These are phyloP conservation scores for Rhododendron williamsianum DNA, from an alignment of 148 eudicot genomes.

Conservation along the genomic window DNA sequence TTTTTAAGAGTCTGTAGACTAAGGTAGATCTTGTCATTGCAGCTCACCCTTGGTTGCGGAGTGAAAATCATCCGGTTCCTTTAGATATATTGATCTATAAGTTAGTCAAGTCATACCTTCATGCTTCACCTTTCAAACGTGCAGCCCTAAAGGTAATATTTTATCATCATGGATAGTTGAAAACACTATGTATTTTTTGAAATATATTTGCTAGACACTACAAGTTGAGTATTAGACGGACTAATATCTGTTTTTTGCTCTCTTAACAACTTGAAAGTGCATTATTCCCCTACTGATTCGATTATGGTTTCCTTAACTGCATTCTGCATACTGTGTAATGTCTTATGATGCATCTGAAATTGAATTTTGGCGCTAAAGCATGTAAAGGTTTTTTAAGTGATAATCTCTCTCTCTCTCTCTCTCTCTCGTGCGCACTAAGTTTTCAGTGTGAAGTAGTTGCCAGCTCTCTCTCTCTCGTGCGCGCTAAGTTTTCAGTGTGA, in stretches of 20 bases:
- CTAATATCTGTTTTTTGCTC: background rate
- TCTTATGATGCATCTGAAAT: background rate
- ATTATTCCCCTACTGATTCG: too few relatives aligned
- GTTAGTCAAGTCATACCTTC: constrained; percentile 40
- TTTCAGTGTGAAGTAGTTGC: background rate
- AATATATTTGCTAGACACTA: background rate
- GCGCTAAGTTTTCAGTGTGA: background rate
- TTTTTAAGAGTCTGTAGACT: background rate
- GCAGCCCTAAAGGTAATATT: constrained; percentile 37
- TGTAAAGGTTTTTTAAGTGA: background rate
- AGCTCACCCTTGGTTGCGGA: constrained; percentile 47
- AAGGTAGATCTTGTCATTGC: constrained; percentile 12
- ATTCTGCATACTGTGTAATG: background rate
- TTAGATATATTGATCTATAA: constrained; percentile 39
- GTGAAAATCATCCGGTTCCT: constrained; percentile 39
- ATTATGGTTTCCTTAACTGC: background rate
- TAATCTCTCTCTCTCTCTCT: background rate
- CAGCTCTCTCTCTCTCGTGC: background rate
- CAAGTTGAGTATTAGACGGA: background rate
- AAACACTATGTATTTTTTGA: background rate
- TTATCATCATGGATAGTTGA: background rate
- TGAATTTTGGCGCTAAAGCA: background rate
- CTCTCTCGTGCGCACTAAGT: background rate
- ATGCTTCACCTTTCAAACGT: constrained; percentile 43
- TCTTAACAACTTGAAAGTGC: background rate